Base-by-base conservation (phyloP, 2,329 filamentous ascomycete genomes). In the Paracamarosporium sp. region DNA sequence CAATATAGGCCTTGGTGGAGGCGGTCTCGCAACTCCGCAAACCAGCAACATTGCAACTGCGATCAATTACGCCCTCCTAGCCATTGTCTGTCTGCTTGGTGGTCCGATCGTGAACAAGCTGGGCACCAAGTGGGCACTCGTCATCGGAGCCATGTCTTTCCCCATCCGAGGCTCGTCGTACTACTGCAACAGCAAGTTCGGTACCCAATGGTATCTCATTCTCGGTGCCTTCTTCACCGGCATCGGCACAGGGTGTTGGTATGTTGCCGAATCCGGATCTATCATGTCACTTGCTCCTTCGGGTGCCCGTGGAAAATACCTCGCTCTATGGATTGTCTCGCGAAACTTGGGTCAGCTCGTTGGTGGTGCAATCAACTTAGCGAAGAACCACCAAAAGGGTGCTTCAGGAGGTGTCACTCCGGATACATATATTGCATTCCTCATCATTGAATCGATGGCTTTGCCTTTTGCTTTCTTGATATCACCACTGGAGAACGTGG, bases 271-370 rank as follows among this genome's bases (percentile, higher is more conserved):
- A 57, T 79, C 79, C 1, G 80, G 80, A 13, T 75, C 78, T 4
- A 82, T 82, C 62, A 81, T 82, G 78, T 81, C 80, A 0, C 73
- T 82, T 20, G 79, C 81, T 0, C 81, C 81, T 4, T 74, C 79
- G 0, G 74, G 78, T 22, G 75, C 80, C 17, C 79, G 81, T 52
- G 81, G 81, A 5, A 81, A 82, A 59, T 82, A 82, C 45, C 48
- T 82, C 6, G 80, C 80, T 7, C 58, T 82, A 17, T 82, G 80
- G 80, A 82, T 82, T 44, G 79, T 82, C 25, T 76, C 80, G 17
- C 74, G 80, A 12, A 82, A 82, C 38, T 68, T 82, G 0, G 80
- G 80, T 11, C 80, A 82, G 52, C 64, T 82, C 2, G 79, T 82
- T 22, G 80, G 80, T 27, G 80, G 80, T 43, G 79, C 78, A 11